These are phyloP conservation scores for Tetrastigma voinierianum DNA, from an alignment of 164 flowering plant genomes.

Conservation along the genomic window DNA sequence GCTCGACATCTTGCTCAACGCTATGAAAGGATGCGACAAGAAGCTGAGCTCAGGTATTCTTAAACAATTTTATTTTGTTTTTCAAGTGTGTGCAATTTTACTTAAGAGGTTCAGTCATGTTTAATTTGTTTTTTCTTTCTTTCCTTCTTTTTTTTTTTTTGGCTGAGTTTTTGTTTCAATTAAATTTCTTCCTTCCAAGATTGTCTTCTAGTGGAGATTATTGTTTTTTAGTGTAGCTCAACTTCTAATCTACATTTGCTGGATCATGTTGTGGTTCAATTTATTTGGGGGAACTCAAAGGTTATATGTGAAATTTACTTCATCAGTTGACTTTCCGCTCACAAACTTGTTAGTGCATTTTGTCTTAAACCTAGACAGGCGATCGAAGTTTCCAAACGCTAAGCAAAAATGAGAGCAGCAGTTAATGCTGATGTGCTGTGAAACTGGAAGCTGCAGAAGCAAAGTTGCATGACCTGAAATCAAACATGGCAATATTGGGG, in stretches of 20 bases:
- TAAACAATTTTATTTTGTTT: neutral
- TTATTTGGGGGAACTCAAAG: neutral
- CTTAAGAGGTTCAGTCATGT: neutral
- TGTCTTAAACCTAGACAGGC: slow-evolving; percentile 51
- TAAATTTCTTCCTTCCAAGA: neutral
- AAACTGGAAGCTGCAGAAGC: slow-evolving; percentile 83
- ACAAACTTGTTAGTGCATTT: slow-evolving; percentile 6
- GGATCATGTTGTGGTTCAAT: neutral
- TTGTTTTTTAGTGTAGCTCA: neutral
- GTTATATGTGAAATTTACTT: neutral
- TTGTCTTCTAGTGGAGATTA: neutral
- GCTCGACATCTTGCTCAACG: slow-evolving; percentile 99
- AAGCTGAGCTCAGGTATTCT: slow-evolving; percentile 84
- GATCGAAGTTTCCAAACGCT: slow-evolving; percentile 86
- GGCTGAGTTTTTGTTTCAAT: neutral
- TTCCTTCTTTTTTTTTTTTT: neutral
- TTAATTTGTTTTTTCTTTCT: no score
- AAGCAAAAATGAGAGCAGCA: slow-evolving; percentile 60
- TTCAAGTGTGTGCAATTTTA: neutral
- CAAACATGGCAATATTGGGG: slow-evolving; percentile 94
- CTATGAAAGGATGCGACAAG: slow-evolving; percentile 96
- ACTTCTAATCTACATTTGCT: neutral
- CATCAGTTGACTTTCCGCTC: neutral
- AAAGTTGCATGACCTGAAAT: slow-evolving; percentile 83
- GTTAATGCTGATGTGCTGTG: slow-evolving; percentile 53